Conservation (phyloP, 441 rosid genomes). For the Isatis lusitanica region DNA sequence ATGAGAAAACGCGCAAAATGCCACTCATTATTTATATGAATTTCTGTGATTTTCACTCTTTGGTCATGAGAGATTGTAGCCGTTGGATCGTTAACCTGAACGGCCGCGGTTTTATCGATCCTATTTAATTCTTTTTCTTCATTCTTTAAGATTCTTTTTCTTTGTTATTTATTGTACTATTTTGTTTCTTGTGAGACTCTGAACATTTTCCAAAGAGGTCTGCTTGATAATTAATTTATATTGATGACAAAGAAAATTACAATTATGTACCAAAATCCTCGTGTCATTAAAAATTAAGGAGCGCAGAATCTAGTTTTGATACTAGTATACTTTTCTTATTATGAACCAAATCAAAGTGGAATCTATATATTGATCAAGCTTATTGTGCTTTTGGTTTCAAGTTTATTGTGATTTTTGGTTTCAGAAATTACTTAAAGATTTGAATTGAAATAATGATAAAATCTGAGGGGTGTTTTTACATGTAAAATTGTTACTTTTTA, state of each 20-base stretch:
- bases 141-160: conserved; percentile 14
- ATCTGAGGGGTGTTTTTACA: not conserved
- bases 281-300: not conserved
- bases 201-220: conserved; percentile 23
- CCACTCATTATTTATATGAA: conserved; percentile 29
- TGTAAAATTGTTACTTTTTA: not conserved
- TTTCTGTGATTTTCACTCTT: not conserved
- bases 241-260: not conserved
- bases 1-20: conserved; percentile 37
- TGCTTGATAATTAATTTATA: not conserved
- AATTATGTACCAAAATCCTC: not conserved
- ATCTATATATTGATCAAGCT: not conserved
- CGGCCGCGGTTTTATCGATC: conserved; percentile 9
- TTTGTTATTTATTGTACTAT: conserved; percentile 2
- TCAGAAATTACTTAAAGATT: too few relatives aligned
- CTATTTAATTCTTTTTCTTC: not conserved
- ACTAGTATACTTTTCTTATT: not conserved
- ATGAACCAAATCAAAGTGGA: not conserved
- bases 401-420: not conserved
- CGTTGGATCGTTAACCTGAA: conserved; percentile 38
- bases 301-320: conserved; percentile 20
- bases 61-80: conserved; percentile 11
- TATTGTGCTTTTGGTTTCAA: not conserved
- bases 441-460: not conserved
- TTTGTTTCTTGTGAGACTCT: conserved; percentile 13